Base-by-base conservation (phyloP, 495 filamentous ascomycete species). In the Chaetomium cochliodes region DNA sequence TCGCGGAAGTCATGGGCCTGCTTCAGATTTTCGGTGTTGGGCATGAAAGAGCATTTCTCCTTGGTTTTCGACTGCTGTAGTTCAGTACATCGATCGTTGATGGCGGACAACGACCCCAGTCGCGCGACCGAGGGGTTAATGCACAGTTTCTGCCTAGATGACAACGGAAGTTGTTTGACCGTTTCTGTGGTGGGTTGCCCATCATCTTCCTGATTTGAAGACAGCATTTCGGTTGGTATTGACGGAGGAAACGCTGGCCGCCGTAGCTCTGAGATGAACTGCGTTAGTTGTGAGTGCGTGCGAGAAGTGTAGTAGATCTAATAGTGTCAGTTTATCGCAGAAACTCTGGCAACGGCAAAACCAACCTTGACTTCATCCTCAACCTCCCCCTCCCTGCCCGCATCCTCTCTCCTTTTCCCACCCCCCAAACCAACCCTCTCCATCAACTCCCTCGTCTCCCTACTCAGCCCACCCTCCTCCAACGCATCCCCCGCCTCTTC, bases 51-150 rank as follows among this genome's bases (percentile, higher is more conserved):
- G 72, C 94, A 98, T 71, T 86, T 90, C 13, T 90, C 81, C 65
- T 84, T 81, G 0, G 88, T 78, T 49, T 85, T 88, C 1, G 90
- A 79, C 73, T 96, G 87, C 69, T 98, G 94, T 25, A 98, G 79
- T 54, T 98, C 93, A 26, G 96, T 78, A 72, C 94, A 98, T n/a
- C 89, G 81, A 76, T 98, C 94, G 69, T 98, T 98, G 76, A 98
- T 97, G 13, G 92, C 92, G 0, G 89, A 88, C 20, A 87, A 78
- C 66, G 84, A 90, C 1, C 82, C 83, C 13, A 97, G 83, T 22
- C 83, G 85, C 47, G 80, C 78, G 18, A 98, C 93, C 28, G 86
- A 85, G 5, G 90, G 83, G 69, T 98, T 97, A 71, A 98, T 97
- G 74, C 94, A 98, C 3, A 98, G 81, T 64, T 92, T 92, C 69